Evolutionary conservation across 768 basidiomycete species (phyloP).

Genomic region (Tulasnella sp.): DNA sequence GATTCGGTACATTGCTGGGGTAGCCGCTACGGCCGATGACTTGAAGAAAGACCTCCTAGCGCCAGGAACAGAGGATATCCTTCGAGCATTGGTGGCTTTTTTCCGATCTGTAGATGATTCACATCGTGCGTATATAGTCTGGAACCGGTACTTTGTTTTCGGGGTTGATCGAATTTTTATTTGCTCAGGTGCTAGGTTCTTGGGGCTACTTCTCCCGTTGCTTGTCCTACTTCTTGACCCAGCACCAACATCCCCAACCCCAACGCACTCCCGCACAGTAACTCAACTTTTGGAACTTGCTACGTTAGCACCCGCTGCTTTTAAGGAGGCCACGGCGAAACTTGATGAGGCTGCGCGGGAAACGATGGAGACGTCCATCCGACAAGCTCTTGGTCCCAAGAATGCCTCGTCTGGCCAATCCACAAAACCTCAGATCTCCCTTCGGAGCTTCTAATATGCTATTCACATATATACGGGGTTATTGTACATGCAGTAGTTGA

Average conservation of each 20-base stretch:
- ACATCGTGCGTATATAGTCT: constrained; percentile 40
- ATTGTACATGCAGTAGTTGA: no score
- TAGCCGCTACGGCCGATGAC: constrained; percentile 44
- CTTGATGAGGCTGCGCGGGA: constrained; percentile 49
- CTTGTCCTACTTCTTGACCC: constrained; percentile 58
- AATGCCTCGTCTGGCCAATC: constrained; percentile 26
- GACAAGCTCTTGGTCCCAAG: constrained; percentile 50
- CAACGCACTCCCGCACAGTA: constrained; percentile 47
- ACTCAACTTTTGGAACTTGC: constrained; percentile 63
- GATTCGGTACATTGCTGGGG: constrained; percentile 65
- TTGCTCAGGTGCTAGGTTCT: constrained; percentile 46
- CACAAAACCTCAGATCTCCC: constrained; percentile 65
- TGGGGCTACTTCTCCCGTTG: constrained; percentile 66
- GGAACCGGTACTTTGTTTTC: neutral
- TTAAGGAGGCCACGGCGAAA: constrained; percentile 72
- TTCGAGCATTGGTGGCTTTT: constrained; percentile 66
- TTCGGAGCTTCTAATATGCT: constrained; percentile 24
- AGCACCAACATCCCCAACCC: constrained; percentile 32
- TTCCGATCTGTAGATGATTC: constrained; percentile 45
- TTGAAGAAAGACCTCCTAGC: constrained; percentile 41
- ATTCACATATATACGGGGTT: neutral
- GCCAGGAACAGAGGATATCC: constrained; percentile 61
- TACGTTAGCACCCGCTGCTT: constrained; percentile 54
- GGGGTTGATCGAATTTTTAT: constrained; percentile 5
- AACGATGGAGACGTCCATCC: constrained; percentile 62